Evolutionary conservation across 2,329 filamentous ascomycete genomes (phyloP).

Genomic region (Fusarium floridanum): DNA sequence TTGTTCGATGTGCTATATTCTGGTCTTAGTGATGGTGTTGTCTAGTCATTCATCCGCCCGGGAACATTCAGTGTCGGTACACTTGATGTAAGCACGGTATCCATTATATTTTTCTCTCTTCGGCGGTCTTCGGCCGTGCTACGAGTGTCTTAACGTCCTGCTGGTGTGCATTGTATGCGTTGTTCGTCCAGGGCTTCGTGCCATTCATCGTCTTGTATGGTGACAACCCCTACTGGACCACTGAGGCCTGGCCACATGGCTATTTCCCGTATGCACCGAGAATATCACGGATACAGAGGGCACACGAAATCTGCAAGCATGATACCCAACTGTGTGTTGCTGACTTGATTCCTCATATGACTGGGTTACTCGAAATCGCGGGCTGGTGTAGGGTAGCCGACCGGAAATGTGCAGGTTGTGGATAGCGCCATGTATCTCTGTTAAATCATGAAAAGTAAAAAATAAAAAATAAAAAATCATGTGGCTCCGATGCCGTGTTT

Average conservation of each 20-base stretch:
- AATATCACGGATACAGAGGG: not conserved
- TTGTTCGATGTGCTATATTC: not conserved
- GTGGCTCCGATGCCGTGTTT: accelerated
- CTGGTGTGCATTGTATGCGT: not conserved
- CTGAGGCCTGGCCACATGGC: not conserved
- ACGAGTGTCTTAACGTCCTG: not conserved
- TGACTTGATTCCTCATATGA: not conserved
- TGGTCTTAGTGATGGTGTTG: not conserved
- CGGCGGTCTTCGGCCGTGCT: not conserved
- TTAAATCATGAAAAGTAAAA: too few relatives aligned
- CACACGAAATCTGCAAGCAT: not conserved
- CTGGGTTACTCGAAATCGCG: not conserved
- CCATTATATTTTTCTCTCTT: not conserved
- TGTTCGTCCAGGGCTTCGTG: not conserved
- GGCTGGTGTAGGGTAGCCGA: not conserved
- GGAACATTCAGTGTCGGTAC: not conserved
- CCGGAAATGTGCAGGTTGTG: not conserved
- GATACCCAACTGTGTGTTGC: not conserved
- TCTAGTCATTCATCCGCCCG: not conserved
- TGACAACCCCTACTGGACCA: not conserved
- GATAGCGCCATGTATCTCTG: not conserved
- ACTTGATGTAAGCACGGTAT: not conserved
- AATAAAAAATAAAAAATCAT: too few relatives aligned
- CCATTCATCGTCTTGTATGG: not conserved
- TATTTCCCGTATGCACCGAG: not conserved